A percentile compares a stretch with the other conserved stretches of the same genome.
phyloP scores from a whole-genome alignment of 2,329 filamentous ascomycete species.

The Emmonsia crescens region DNA sequence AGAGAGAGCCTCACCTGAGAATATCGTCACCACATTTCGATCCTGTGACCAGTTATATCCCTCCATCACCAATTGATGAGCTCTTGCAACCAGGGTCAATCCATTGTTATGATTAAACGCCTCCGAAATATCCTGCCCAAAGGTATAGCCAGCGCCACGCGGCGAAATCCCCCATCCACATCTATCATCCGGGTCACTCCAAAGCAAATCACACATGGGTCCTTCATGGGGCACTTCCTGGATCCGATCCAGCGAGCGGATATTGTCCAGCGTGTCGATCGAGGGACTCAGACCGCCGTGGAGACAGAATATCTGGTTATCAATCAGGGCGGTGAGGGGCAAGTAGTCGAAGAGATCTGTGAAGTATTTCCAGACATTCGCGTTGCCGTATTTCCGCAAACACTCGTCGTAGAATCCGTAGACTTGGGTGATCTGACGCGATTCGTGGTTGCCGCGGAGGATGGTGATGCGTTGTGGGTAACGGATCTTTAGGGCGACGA shows the following conservation, averaged over 20 bases:
- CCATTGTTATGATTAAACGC: slow-evolving; percentile 99
- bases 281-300: slow-evolving; percentile 95
- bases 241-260: slow-evolving; percentile 86
- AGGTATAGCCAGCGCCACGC: slow-evolving; percentile 87
- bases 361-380: slow-evolving; percentile 99
- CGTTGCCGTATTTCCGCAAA: slow-evolving; percentile 95
- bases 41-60: slow-evolving; percentile 99
- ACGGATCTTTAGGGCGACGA: slow-evolving; percentile 94
- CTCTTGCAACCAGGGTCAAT: slow-evolving; percentile 85
- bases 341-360: slow-evolving; percentile 99
- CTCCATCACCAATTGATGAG: slow-evolving; percentile 98
- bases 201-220: slow-evolving; percentile 94
- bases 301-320: slow-evolving; percentile 98
- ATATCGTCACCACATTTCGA: slow-evolving; percentile 95
- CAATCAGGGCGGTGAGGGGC: slow-evolving; percentile 89
- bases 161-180: slow-evolving; percentile 95
- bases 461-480: slow-evolving; percentile 98
- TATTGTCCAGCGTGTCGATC: slow-evolving; percentile 92
- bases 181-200: slow-evolving; percentile 95
- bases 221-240: slow-evolving; percentile 98
- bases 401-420: slow-evolving; percentile 99
- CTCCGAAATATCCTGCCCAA: slow-evolving; percentile 94
- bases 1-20: slow-evolving; percentile 58
- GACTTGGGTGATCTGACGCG: slow-evolving; percentile 95
- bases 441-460: slow-evolving; percentile 97